Conservation (phyloP, 208 protist genomes). For the Crithidia fasciculata region DNA sequence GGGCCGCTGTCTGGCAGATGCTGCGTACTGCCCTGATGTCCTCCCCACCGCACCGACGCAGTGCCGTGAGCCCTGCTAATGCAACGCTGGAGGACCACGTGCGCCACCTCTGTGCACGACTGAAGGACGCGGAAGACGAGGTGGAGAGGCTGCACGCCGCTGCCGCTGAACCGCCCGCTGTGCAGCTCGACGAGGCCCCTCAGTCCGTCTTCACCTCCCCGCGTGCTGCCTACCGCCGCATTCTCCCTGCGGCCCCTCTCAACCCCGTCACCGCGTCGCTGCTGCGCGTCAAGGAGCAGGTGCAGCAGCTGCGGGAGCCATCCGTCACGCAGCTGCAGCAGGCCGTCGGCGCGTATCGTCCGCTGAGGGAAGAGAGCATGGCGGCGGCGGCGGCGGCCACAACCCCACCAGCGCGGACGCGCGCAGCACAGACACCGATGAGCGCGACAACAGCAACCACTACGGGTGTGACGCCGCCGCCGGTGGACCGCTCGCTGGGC, state of each 20-base stretch:
- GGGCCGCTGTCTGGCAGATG: conserved; percentile 11
- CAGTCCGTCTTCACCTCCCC: conserved; percentile 1
- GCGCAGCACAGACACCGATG: neutral
- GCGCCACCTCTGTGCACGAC: conserved; percentile 13
- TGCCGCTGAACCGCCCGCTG: neutral
- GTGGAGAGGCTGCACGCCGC: neutral
- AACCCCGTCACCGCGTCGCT: conserved; percentile 55
- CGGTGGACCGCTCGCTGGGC: conserved; percentile 2
- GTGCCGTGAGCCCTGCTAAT: neutral
- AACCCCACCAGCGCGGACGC: neutral
- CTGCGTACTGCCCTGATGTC: conserved; percentile 3
- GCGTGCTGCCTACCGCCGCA: conserved; percentile 36
- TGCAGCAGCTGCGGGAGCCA: conserved; percentile 43
- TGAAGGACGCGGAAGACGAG: conserved; percentile 7
- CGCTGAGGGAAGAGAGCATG: conserved; percentile 6
- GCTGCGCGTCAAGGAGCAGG: conserved; percentile 60
- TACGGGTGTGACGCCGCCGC: neutral
- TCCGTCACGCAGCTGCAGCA: conserved; percentile 22
- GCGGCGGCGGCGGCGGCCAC: neutral
- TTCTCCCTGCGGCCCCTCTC: conserved; percentile 36
- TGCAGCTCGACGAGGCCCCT: neutral
- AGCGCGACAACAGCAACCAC: neutral
- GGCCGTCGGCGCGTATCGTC: conserved; percentile 23
- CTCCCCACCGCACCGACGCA: neutral
- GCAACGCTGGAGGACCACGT: conserved; percentile 26